Conservation (phyloP, 179 eudicot genomes). For the Drosera spatulata region DNA sequence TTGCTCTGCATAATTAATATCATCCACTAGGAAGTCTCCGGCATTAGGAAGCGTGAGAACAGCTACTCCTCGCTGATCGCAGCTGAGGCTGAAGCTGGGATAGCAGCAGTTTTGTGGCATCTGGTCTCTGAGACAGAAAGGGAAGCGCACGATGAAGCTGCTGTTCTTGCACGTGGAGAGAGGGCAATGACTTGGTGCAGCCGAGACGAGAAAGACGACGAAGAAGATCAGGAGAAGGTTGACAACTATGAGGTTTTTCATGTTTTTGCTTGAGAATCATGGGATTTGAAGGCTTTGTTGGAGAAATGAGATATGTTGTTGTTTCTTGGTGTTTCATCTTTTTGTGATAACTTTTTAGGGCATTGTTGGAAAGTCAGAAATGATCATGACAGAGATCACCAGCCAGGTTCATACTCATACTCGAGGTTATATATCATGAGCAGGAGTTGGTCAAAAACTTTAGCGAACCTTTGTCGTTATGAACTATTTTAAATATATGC, state of each 20-base stretch:
- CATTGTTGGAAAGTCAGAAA: too few relatives aligned
- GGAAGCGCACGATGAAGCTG: constrained; percentile 27
- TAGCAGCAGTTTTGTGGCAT: constrained; percentile 29
- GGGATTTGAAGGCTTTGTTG: too few relatives aligned
- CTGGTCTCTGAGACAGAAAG: constrained; percentile 27
- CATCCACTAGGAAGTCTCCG: constrained; percentile 34
- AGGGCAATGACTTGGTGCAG: constrained; percentile 16
- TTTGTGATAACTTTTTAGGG: too few relatives aligned
- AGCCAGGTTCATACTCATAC: too few relatives aligned
- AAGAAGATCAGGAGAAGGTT: constrained; percentile 5
- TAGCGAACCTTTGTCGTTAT: too few relatives aligned
- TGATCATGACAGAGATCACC: too few relatives aligned
- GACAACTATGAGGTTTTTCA: background rate
- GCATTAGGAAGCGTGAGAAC: constrained; percentile 33
- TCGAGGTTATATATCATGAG: too few relatives aligned
- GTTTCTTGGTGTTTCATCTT: too few relatives aligned
- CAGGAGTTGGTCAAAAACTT: too few relatives aligned
- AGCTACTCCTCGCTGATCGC: constrained; percentile 18
- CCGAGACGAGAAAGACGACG: constrained; percentile 6
- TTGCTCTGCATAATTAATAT: constrained; percentile 31
- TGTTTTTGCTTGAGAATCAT: too few relatives aligned
- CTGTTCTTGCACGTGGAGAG: constrained; percentile 19
- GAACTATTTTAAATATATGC: too few relatives aligned
- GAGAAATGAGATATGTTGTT: too few relatives aligned
- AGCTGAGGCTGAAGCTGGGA: constrained; percentile 42